Evolutionary conservation across 768 basidiomycete species (phyloP).

Genomic region (Obba rivulosa): DNA sequence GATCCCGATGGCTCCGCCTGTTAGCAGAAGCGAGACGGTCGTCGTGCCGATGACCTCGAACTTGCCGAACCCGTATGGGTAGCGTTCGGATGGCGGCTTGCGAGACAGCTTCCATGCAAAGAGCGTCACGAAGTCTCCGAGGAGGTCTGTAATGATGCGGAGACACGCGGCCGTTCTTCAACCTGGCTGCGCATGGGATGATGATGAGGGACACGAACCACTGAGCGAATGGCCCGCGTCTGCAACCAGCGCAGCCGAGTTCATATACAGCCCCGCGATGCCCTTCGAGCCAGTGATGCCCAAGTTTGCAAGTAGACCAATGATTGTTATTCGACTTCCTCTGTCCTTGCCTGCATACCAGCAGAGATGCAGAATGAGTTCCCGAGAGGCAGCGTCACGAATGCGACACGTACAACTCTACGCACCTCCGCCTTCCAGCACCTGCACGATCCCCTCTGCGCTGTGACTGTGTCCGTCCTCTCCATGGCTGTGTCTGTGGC

Average conservation of each 20-base stretch:
- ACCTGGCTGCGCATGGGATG: background rate
- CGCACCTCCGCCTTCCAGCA: constrained; percentile 57
- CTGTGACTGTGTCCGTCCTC: constrained; percentile 55
- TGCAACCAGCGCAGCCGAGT: constrained; percentile 86
- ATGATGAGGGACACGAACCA: constrained; percentile 42
- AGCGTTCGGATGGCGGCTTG: constrained; percentile 69
- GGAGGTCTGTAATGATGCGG: constrained; percentile 45
- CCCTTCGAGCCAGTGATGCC: constrained; percentile 82
- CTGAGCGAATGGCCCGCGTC: constrained; percentile 91
- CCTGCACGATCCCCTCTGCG: constrained; percentile 63
- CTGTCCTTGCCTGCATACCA: constrained; percentile 40
- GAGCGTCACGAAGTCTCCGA: constrained; percentile 89
- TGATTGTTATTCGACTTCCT: constrained; percentile 78
- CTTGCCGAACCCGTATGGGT: constrained; percentile 89
- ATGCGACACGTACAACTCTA: constrained; percentile 7
- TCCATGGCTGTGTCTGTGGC: constrained; percentile 61
- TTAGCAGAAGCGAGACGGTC: constrained; percentile 79
- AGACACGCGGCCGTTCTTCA: background rate
- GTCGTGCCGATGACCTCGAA: constrained; percentile 96
- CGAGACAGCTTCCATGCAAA: constrained; percentile 85
- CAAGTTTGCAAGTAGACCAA: constrained; percentile 82
- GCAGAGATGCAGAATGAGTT: too few species aligned
- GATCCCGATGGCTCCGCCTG: constrained; percentile 78
- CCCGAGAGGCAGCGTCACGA: too few species aligned
- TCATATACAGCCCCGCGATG: constrained; percentile 81